Conservation (phyloP, 2,329 filamentous ascomycete genomes). For the Lasiodiplodia sp. region DNA sequence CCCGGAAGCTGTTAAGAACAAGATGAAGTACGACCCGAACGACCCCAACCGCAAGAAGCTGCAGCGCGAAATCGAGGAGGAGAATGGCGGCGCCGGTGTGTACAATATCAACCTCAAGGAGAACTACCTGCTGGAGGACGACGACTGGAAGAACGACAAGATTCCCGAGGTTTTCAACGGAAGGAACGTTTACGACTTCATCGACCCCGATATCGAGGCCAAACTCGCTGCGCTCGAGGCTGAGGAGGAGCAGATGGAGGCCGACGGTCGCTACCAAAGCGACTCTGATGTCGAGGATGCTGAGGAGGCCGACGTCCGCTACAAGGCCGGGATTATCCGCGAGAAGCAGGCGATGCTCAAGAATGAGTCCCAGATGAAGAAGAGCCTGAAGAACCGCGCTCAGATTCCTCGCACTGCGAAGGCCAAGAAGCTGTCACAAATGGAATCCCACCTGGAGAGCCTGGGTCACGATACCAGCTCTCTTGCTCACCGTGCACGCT, state of each 20-base stretch:
- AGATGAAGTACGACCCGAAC: slow-evolving; percentile 87
- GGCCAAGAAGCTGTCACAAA: slow-evolving; percentile 83
- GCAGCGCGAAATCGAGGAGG: slow-evolving; percentile 86
- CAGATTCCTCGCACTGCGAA: slow-evolving; percentile 85
- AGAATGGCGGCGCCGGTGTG: slow-evolving; percentile 93
- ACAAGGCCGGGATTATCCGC: slow-evolving; percentile 93
- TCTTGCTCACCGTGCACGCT: slow-evolving; percentile 75
- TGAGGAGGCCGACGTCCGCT: slow-evolving; percentile 83
- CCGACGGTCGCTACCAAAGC: slow-evolving; percentile 89
- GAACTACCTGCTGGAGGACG: slow-evolving; percentile 85
- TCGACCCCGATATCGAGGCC: slow-evolving; percentile 94
- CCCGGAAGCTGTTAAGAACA: slow-evolving; percentile 79
- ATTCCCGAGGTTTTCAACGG: slow-evolving; percentile 94
- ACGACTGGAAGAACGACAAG: slow-evolving; percentile 95
- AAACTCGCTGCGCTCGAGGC: slow-evolving; percentile 92
- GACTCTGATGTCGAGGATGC: slow-evolving; percentile 79
- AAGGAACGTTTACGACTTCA: slow-evolving; percentile 96
- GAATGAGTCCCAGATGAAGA: slow-evolving; percentile 94
- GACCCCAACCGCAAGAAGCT: slow-evolving; percentile 85
- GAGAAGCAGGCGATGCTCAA: slow-evolving; percentile 92
- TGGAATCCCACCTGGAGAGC: slow-evolving; percentile 83
- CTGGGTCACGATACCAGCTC: slow-evolving; percentile 85
- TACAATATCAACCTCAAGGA: slow-evolving; percentile 91
- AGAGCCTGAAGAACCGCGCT: slow-evolving; percentile 95
- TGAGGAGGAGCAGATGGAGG: slow-evolving; percentile 91